These are phyloP conservation scores for Eucalyptus regnans DNA, from an alignment of 345 rosid genomes.

Conservation along the genomic window DNA sequence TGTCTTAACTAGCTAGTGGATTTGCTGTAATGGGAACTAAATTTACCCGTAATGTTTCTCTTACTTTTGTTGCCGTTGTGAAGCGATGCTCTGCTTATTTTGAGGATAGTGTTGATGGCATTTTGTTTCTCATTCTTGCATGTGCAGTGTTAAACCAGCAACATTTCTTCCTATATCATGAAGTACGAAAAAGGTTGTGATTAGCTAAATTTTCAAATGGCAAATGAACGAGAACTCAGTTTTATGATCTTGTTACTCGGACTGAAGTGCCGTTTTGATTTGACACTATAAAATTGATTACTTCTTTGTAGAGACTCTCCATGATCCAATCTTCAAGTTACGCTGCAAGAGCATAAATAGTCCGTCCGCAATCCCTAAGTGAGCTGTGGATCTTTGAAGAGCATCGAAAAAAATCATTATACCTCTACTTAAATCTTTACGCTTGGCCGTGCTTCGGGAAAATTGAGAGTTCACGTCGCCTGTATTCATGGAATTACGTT, in stretches of 20 bases:
- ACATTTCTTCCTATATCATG: neutral
- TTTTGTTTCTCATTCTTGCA: neutral
- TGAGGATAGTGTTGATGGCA: neutral
- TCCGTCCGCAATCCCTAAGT: neutral
- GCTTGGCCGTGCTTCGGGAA: neutral
- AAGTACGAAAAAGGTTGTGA: neutral
- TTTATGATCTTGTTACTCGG: neutral
- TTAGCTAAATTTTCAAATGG: neutral
- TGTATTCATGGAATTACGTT: neutral
- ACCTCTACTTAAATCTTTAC: neutral
- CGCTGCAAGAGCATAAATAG: neutral
- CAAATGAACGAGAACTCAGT: neutral
- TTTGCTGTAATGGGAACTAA: neutral
- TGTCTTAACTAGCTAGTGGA: neutral
- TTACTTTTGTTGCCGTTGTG: neutral
- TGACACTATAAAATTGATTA: too few species aligned
- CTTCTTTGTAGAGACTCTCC: too few species aligned
- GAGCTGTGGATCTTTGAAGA: neutral
- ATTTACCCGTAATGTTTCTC: neutral
- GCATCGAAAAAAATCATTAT: neutral
- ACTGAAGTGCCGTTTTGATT: too few species aligned
- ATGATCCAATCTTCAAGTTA: too few species aligned
- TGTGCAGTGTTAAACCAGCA: neutral
- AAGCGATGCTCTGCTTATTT: neutral
- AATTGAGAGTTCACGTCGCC: neutral